These are phyloP conservation scores for Candida broadrunensis DNA, from an alignment of 805 yeast genomes.

Conservation along the genomic window DNA sequence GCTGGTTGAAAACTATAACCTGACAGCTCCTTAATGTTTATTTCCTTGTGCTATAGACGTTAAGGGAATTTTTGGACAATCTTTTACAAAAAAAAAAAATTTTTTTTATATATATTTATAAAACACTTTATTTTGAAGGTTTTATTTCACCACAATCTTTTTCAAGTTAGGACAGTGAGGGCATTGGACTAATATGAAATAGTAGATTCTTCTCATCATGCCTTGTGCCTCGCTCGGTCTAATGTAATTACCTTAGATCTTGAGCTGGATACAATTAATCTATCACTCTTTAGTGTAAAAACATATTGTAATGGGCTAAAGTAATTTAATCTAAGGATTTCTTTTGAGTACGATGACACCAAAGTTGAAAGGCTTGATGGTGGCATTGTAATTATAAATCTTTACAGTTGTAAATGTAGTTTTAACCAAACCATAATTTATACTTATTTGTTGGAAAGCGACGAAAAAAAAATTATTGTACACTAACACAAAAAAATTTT, in stretches of 20 bases:
- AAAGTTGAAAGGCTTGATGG: conserved; percentile 31
- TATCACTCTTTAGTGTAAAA: not conserved
- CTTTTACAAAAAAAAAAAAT: too few relatives aligned
- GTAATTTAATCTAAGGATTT: conserved; percentile 29
- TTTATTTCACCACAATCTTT: conserved; percentile 4
- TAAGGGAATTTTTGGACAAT: conserved; percentile 86
- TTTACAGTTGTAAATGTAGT: conserved; percentile 20
- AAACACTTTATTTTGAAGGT: conserved; percentile 2
- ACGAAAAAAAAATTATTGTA: conserved; percentile 2
- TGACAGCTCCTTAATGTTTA: conserved; percentile 68
- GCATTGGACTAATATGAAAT: conserved; percentile 3
- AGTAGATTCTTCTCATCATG: conserved; percentile 8
- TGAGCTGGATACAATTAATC: conserved; percentile 42
- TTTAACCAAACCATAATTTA: not conserved
- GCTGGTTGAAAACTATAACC: conserved; percentile 99
- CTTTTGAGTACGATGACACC: conserved; percentile 48
- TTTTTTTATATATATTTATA: conserved; percentile 7
- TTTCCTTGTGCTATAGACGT: conserved; percentile 46
- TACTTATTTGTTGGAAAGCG: too few relatives aligned
- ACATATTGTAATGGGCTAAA: conserved; percentile 37
- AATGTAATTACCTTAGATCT: conserved; percentile 26
- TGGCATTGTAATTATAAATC: conserved; percentile 47
- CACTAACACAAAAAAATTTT: too few relatives aligned
- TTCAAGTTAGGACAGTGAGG: conserved; percentile 3
- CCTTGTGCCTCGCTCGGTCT: conserved; percentile 52